Conservation (phyloP, 2,329 filamentous ascomycete genomes). For the Cordyceps fumosorosea region DNA sequence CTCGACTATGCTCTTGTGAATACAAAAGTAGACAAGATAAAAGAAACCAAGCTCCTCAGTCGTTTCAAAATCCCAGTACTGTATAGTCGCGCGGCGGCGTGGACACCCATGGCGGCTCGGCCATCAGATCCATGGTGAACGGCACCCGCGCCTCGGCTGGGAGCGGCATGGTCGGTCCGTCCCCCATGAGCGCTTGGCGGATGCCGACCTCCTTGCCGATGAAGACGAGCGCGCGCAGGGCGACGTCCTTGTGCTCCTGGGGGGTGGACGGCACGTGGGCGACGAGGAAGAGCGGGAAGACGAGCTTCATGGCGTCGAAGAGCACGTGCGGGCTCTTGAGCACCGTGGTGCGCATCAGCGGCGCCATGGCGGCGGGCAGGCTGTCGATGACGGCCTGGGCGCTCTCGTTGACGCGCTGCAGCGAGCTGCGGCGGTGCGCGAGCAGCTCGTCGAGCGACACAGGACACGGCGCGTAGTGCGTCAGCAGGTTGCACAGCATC, state of each 20-base stretch:
- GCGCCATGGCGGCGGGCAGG: conserved; percentile 22
- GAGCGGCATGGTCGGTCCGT: not conserved
- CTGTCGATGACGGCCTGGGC: conserved; percentile 25
- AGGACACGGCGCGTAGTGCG: conserved; percentile 22
- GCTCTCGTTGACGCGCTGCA: conserved; percentile 24
- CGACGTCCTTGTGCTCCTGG: conserved; percentile 22
- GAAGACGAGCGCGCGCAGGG: conserved; percentile 22
- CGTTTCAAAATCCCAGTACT: not conserved
- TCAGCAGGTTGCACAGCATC: conserved; percentile 29
- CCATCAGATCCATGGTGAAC: not conserved
- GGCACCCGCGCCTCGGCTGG: not conserved
- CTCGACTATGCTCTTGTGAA: no score
- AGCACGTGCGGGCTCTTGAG: conserved; percentile 23
- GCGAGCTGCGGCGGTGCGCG: conserved; percentile 22
- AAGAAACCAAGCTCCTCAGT: not conserved
- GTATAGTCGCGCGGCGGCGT: conserved; percentile 11
- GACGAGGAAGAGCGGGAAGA: conserved; percentile 32
- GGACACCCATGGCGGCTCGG: conserved; percentile 1
- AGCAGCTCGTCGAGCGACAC: conserved; percentile 21
- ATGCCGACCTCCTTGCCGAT: conserved; percentile 32
- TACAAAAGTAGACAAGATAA: not conserved
- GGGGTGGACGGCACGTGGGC: conserved; percentile 24
- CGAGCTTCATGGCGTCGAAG: conserved; percentile 31
- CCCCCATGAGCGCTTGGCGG: conserved; percentile 26
- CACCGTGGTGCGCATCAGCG: conserved; percentile 13